Conservation (phyloP, 495 filamentous ascomycete genomes). For the Bacidia gigantensis region DNA sequence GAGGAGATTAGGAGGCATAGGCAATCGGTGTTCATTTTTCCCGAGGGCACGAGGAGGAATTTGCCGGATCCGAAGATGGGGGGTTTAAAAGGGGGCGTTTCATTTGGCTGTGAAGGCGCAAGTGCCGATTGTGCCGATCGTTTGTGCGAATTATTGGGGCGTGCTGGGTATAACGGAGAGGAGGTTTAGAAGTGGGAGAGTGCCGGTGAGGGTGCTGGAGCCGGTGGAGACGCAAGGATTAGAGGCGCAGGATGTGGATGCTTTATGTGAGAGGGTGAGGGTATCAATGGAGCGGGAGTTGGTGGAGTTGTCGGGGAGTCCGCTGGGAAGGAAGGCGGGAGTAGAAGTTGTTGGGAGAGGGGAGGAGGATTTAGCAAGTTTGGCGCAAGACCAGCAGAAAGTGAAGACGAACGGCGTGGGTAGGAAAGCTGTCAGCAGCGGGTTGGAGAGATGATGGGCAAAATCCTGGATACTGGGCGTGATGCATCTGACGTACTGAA, state of each 20-base stretch:
- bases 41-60: conserved; percentile 89
- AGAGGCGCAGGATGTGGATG: conserved; percentile 67
- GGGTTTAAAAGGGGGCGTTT: conserved; percentile 96
- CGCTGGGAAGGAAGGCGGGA: conserved; percentile 13
- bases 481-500: too few species aligned
- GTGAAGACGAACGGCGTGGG: neutral
- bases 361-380: conserved; percentile 9
- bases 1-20: conserved; percentile 56
- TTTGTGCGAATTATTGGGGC: conserved; percentile 66
- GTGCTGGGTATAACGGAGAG: conserved; percentile 55
- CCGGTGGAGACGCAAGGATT: conserved; percentile 74
- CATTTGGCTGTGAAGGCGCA: conserved; percentile 88
- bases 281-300: conserved; percentile 72
- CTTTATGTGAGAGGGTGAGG: conserved; percentile 52
- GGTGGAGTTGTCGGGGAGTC: conserved; percentile 39
- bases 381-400: conserved; percentile 3
- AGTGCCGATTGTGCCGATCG: conserved; percentile 65
- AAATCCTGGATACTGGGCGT: too few species aligned
- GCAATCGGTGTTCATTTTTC: conserved; percentile 89
- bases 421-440: neutral
- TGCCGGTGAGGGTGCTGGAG: conserved; percentile 63
- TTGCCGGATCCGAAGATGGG: conserved; percentile 63
- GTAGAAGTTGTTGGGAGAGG: neutral
- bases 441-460: conserved; percentile 1
- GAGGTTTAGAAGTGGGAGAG: conserved; percentile 59